Evolutionary conservation across 768 basidiomycete species (phyloP), one percentile per base, ranked within the genome.

Genomic region (Favolaschia claudopus): DNA sequence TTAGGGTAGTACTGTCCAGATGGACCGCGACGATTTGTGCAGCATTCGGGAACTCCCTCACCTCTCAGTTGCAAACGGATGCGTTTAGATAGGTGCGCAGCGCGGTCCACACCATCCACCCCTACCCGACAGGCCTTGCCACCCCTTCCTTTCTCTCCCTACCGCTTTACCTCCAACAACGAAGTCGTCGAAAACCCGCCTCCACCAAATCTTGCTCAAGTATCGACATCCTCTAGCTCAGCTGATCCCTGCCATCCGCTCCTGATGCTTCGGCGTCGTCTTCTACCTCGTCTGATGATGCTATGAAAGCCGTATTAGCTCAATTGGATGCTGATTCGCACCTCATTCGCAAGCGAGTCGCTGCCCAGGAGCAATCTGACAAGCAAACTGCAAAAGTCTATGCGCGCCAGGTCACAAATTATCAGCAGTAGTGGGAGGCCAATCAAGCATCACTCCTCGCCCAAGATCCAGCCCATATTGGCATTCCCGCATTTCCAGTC

Each of bases 131-230:
- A 17, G 8, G 12, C 39, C 9, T 9, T 51, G 7, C 38, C 50
- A 3, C 7, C 39, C 7, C 40, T 53, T 32, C 45, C 44, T 1
- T 38, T 46, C 33, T 55, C 54, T 4, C 36, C 34, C 3, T 53
- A 47, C 19, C 36, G 45, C 24, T 55, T 46, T 29, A 32, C 43
- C 27, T 38, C 37, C 2, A 36, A 36, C 5, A 46, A 46, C 28
- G 53, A 45, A 17, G 54, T 55, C 0, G 44, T 37, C 7, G 54
- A 55, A 5, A 55, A 55, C 27, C n/a, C n/a, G n/a, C n/a, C n/a
- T n/a, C 37, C 54, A 1, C 17, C 7, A n/a, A n/a, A n/a, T n/a
- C n/a, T n/a, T n/a, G n/a, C n/a, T n/a, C n/a, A n/a, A n/a, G n/a
- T n/a, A n/a, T n/a, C n/a, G n/a, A n/a, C n/a, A n/a, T n/a, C n/a